Evolutionary conservation across 2,329 filamentous ascomycete species (phyloP).

Genomic region (Colletotrichum agaves): DNA sequence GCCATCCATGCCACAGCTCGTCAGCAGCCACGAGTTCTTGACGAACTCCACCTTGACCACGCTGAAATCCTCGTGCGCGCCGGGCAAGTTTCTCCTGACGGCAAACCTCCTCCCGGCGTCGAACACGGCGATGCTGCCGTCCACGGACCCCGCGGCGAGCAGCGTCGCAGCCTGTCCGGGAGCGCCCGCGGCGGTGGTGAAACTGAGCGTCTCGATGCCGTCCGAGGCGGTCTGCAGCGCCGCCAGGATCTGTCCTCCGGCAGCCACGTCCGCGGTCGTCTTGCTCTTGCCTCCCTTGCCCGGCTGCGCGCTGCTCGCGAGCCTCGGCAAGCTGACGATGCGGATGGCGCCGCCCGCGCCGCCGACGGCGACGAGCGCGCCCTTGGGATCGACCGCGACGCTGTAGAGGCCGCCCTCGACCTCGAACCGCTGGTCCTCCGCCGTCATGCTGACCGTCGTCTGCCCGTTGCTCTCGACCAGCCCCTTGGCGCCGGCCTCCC

Average conservation of each 20-base stretch:
- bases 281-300: slow-evolving; percentile 41
- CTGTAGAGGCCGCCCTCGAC: slow-evolving; percentile 93
- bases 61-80: slow-evolving; percentile 87
- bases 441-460: slow-evolving; percentile 81
- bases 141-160: slow-evolving; percentile 74
- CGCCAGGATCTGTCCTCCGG: slow-evolving; percentile 76
- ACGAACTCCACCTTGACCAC: slow-evolving; percentile 96
- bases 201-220: slow-evolving; percentile 80
- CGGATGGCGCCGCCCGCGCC: slow-evolving; percentile 89
- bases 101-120: slow-evolving; percentile 89
- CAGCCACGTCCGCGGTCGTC: slow-evolving; percentile 52
- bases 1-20: slow-evolving; percentile 91
- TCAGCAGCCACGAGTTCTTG: slow-evolving; percentile 75
- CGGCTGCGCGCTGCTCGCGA: slow-evolving; percentile 47
- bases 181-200: slow-evolving; percentile 55
- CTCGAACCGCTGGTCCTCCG: slow-evolving; percentile 86
- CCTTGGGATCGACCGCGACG: slow-evolving; percentile 83
- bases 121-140: slow-evolving; percentile 84
- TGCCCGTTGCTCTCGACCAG: slow-evolving; percentile 63
- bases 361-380: slow-evolving; percentile 84
- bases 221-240: slow-evolving; percentile 81
- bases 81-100: slow-evolving; percentile 82
- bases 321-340: slow-evolving; percentile 83
- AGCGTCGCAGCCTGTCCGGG: slow-evolving; percentile 56
- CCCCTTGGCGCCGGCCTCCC: slow-evolving; percentile 72